phyloP scores from a whole-genome alignment of 257 asterid species.

The Vinca minor region DNA sequence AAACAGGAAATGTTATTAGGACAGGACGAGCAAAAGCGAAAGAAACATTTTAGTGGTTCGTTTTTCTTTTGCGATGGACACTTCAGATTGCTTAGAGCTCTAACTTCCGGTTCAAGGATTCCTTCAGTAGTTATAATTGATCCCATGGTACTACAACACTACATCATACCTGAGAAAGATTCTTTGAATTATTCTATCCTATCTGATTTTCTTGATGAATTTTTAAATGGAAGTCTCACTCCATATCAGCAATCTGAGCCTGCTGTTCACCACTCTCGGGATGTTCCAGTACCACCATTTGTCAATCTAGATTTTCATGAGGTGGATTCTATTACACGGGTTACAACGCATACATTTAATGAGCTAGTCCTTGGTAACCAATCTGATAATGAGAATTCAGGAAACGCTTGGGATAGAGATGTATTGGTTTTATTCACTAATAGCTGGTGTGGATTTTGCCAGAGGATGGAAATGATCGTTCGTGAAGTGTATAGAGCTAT shows the following conservation, averaged over 20 bases:
- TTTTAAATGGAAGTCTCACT: slow-evolving; percentile 55
- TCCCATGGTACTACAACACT: slow-evolving; percentile 52
- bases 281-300: slow-evolving; percentile 70
- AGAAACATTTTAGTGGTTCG: slow-evolving; percentile 34
- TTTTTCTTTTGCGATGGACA: slow-evolving; percentile 73
- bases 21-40: slow-evolving; percentile 31
- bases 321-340: slow-evolving; percentile 63
- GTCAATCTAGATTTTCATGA: slow-evolving; percentile 89
- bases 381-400: slow-evolving; percentile 36
- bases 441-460: slow-evolving; percentile 96
- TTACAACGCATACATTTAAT: slow-evolving; percentile 53
- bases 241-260: slow-evolving; percentile 61
- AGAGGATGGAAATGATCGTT: slow-evolving; percentile 84
- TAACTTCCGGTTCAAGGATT: slow-evolving; percentile 55
- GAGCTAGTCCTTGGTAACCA: slow-evolving; percentile 56
- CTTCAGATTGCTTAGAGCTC: slow-evolving; percentile 63
- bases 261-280: slow-evolving; percentile 37
- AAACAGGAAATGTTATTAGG: slow-evolving; percentile 25
- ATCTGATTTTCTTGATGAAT: slow-evolving; percentile 46
- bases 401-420: slow-evolving; percentile 44
- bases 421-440: slow-evolving; percentile 75
- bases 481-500: slow-evolving; percentile 84
- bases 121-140: slow-evolving; percentile 73
- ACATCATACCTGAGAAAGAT: slow-evolving; percentile 43
- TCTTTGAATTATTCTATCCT: slow-evolving; percentile 40